Percentiles rank a stretch among this genome's conserved stretches.
phyloP scores from a whole-genome alignment of 257 asterid genomes.

The Jaltomata sinuosa region DNA sequence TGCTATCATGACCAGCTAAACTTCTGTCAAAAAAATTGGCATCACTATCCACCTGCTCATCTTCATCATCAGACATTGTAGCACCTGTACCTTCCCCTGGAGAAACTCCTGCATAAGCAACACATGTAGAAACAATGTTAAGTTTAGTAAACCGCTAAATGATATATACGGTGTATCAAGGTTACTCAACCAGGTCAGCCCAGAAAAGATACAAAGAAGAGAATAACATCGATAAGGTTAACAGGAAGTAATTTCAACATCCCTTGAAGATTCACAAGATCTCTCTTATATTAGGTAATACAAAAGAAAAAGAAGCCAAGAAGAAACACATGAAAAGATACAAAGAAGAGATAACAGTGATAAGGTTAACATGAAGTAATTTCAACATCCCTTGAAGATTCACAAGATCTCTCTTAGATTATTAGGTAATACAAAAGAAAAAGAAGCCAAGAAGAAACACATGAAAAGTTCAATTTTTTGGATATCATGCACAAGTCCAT shows the following conservation, averaged over 20 bases:
- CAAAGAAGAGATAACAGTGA: background rate
- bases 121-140: background rate
- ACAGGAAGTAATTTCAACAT: background rate
- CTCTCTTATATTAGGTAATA: background rate
- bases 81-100: constrained; percentile 59
- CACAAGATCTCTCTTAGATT: background rate
- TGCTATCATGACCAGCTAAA: constrained; percentile 29
- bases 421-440: background rate
- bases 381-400: background rate
- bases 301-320: background rate
- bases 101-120: constrained; percentile 31
- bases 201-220: background rate
- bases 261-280: background rate
- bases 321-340: background rate
- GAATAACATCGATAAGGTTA: background rate
- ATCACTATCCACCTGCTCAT: constrained; percentile 38
- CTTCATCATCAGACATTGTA: constrained; percentile 58
- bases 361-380: background rate
- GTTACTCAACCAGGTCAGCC: background rate
- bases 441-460: background rate
- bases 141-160: background rate
- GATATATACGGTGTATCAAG: background rate
- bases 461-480: background rate
- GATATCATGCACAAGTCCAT: background rate
- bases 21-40: constrained; percentile 35